Evolutionary conservation across 2,329 filamentous ascomycete species (phyloP), one percentile per base, ranked within the genome.

Genomic region (Alternaria sp.): DNA sequence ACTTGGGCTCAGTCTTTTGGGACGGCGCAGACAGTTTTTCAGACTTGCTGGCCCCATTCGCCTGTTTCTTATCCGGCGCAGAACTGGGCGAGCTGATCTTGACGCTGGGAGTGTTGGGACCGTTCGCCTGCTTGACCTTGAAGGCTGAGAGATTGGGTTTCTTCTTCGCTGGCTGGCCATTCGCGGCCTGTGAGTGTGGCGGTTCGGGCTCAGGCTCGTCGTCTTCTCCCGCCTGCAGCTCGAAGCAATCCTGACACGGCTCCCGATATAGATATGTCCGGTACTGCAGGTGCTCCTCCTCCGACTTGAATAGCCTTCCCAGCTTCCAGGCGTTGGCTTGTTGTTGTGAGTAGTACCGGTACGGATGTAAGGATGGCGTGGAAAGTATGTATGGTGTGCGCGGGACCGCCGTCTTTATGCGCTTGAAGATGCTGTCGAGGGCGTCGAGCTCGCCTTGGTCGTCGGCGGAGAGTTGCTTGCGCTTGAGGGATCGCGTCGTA

Each of bases 71-170:
- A 3, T 74, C 67, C 6, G 75, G 71, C 10, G 60, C 63, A 23
- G 72, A 60, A 18, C 66, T 72, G 4, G 75, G 73, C 23, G 75
- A 78, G n/a, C 57, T 66, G 28, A 75, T 73, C 65, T 79, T 79
- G 5, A 72, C 74, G 25, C 70, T 67, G 12, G 76, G 66, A 3
- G 75, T 71, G 23, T 69, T 68, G 57, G 73, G 65, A 50, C 76
- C 78, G 61, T 74, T 79, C 4, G 73, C 84, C 73, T 83, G 76
- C 69, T 87, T 87, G 64, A 84, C 86, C 77, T 87, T 89, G 77
- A 89, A 90, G 43, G 86, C 87, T 45, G 83, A 86, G 57, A 90
- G 76, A 58, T 82, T 88, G 64, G 90, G 89, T 76, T 88, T 89
- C 81, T 88, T 89, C 79, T 87, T 89, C 23, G 82, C 82, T 47